These are phyloP conservation scores for Aspergillus transmontanensis DNA, from an alignment of 2,329 filamentous ascomycete genomes.

Conservation along the genomic window DNA sequence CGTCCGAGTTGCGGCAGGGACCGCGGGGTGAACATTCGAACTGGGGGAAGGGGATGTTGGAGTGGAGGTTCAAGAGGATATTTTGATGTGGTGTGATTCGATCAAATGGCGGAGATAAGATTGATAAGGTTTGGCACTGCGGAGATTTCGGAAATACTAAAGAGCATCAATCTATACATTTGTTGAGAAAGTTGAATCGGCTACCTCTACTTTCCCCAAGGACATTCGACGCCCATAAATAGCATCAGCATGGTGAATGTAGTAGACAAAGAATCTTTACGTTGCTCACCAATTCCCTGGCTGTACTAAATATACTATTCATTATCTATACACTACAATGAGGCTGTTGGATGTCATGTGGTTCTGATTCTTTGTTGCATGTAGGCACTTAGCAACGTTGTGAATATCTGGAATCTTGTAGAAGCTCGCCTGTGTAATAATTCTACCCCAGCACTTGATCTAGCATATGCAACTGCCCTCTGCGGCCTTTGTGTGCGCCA, in stretches of 20 bases:
- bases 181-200: too few species aligned
- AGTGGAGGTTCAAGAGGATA: neutral
- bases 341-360: neutral
- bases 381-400: neutral
- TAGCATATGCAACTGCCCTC: too few species aligned
- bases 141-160: neutral
- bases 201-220: too few species aligned
- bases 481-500: too few species aligned
- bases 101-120: neutral
- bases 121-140: neutral
- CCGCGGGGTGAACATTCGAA: conserved; percentile 1
- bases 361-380: neutral
- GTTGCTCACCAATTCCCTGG: neutral
- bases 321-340: neutral
- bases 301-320: neutral
- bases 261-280: neutral
- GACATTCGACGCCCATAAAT: too few species aligned
- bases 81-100: neutral
- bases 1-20: neutral
- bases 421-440: too few species aligned
- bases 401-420: too few species aligned
- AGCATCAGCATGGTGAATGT: too few species aligned
- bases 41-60: neutral
- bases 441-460: too few species aligned
- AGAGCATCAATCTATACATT: too few species aligned